Conservation (phyloP, 495 filamentous ascomycete genomes). For the Talaromyces adpressus region DNA sequence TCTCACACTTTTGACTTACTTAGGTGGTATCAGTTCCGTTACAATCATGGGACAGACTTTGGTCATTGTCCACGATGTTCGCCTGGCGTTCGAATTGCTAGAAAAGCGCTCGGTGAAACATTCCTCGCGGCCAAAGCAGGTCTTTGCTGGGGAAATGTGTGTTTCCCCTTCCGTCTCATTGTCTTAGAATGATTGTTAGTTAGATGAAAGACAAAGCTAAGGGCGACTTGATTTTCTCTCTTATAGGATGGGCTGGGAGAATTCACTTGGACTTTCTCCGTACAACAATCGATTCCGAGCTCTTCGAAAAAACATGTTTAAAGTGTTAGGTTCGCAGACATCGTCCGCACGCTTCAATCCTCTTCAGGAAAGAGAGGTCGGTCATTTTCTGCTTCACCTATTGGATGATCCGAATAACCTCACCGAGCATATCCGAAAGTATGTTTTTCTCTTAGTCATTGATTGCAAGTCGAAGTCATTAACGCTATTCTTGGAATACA, state of each 20-base stretch:
- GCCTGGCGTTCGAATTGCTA: constrained; percentile 35
- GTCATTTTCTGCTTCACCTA: constrained; percentile 34
- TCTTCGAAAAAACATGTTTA: constrained; percentile 32
- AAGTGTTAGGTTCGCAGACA: constrained; percentile 25
- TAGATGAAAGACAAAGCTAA: neutral
- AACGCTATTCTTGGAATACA: constrained; percentile 4
- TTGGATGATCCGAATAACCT: constrained; percentile 28
- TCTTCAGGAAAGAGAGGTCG: constrained; percentile 32
- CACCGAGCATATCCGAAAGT: constrained; percentile 34
- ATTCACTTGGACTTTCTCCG: constrained; percentile 23
- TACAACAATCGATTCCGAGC: constrained; percentile 31
- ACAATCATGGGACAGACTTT: constrained; percentile 40
- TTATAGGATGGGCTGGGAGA: constrained; percentile 21
- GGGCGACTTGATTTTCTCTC: neutral
- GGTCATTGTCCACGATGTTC: constrained; percentile 39
- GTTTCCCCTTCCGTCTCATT: neutral
- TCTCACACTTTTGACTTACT: neutral
- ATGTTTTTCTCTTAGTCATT: constrained; percentile 4
- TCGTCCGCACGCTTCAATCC: constrained; percentile 25
- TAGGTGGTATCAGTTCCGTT: constrained; percentile 46
- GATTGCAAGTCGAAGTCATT: neutral
- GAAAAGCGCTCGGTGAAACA: constrained; percentile 38
- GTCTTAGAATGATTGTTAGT: neutral
- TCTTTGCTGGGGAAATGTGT: constrained; percentile 36
- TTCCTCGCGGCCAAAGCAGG: constrained; percentile 31